These are phyloP conservation scores for Cinnamomum chago DNA, from an alignment of 164 flowering plant species.

Conservation along the genomic window DNA sequence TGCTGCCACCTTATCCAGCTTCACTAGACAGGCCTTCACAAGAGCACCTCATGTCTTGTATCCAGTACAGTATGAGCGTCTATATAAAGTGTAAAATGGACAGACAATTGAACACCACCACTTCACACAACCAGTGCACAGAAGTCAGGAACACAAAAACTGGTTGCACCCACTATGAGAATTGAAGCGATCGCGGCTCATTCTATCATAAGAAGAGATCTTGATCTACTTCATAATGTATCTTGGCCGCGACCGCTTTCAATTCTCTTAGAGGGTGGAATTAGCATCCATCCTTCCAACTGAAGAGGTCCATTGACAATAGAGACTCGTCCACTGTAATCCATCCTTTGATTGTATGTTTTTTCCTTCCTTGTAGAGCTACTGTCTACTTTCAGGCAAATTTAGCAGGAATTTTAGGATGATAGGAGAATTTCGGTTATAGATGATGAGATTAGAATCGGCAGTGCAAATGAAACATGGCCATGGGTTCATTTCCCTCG, in stretches of 20 bases:
- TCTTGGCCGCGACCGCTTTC: not conserved
- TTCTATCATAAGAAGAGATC: not conserved
- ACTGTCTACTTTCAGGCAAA: no score
- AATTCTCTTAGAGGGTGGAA: not conserved
- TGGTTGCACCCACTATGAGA: not conserved
- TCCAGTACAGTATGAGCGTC: not conserved
- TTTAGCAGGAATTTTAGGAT: no score
- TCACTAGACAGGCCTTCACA: not conserved
- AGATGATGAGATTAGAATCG: no score
- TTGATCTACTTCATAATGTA: not conserved
- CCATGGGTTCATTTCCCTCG: no score
- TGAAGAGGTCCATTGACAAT: no score
- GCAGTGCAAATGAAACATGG: no score
- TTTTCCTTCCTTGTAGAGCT: no score
- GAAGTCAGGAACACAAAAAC: not conserved
- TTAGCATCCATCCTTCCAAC: not conserved
- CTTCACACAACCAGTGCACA: not conserved
- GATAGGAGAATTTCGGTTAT: no score
- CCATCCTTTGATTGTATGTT: no score
- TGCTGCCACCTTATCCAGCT: not conserved
- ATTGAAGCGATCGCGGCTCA: conserved; percentile 1
- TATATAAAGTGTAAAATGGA: not conserved
- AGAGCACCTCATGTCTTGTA: not conserved
- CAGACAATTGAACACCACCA: not conserved
- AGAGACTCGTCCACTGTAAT: no score